Base-by-base conservation (phyloP, 2,329 filamentous ascomycete species). In the Alternaria metachromatica region DNA sequence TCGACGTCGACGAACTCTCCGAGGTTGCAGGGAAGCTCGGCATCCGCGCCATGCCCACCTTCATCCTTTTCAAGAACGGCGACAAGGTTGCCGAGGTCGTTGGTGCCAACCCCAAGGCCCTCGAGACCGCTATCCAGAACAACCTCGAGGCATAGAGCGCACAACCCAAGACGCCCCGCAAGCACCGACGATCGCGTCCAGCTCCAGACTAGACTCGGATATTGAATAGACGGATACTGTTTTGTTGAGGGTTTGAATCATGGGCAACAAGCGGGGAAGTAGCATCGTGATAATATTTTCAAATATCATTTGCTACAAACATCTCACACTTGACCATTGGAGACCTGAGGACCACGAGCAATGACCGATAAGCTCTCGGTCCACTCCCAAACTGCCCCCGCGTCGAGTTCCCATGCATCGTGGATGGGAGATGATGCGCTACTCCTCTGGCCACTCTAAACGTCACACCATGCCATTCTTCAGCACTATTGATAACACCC, bases 1-100 rank as follows among this genome's bases (percentile, higher is more conserved):
- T 97, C 78, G 94, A 98, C 81, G 94, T 97, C 74, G 94, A 97
- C 81, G 85, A 93, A 69, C 84, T 95, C 44, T 84, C 89, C 70
- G 89, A 92, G 1, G 87, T 97, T 54, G 89, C 92, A 30, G 86
- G 90, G 75, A 89, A 96, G 78, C 89, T 96, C 67, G 88, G 88
- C 68, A 88, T 98, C 80, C 89, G 92, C 73, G 94, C 94, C 79
- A 97, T 98, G 94, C 94, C 95, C 60, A 96, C 93, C 26, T 97
- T 98, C 84, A 76, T 92, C 60, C 81, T 96, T 76, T 97, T 94
- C 88, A 92, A 93, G 87, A 82, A 90, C 72, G 93, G 92, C 69
- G 80, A 92, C 80, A 91, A 92, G 85, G 81, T 89, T 37, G 85
- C 82, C 46, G 90, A 93, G 82, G 83, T 97, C 62, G 88, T 96